Evolutionary conservation across 768 basidiomycete genomes (phyloP).

Genomic region (Leccinum disarticulatum): DNA sequence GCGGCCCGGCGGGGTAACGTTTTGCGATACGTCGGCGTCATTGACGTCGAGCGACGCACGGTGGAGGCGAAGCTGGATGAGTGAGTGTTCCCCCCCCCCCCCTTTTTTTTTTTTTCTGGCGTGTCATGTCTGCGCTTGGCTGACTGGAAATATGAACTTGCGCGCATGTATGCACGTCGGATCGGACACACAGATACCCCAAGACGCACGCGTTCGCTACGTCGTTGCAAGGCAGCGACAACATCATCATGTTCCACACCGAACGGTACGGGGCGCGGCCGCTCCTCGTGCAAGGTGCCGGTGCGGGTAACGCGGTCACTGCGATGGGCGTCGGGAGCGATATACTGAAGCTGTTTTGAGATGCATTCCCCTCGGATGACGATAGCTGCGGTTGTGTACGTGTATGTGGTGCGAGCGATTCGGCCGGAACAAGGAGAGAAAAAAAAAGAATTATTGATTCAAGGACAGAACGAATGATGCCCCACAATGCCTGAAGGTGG

Average conservation of each 20-base stretch:
- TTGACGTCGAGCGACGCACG: slow-evolving; percentile 65
- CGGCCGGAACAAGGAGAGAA: background rate
- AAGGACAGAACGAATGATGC: background rate
- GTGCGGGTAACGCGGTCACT: slow-evolving; percentile 97
- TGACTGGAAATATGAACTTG: background rate
- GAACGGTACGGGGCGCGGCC: slow-evolving; percentile 87
- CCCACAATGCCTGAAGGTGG: slow-evolving; percentile 7
- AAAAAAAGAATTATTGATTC: background rate
- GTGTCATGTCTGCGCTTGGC: background rate
- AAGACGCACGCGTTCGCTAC: slow-evolving; percentile 92
- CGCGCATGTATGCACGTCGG: background rate
- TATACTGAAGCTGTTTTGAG: slow-evolving; percentile 52
- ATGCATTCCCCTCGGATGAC: background rate
- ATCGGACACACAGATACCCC: slow-evolving; percentile 62
- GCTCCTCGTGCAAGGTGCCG: slow-evolving; percentile 91
- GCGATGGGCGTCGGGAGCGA: slow-evolving; percentile 98
- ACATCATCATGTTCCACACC: slow-evolving; percentile 97
- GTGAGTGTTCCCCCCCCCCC: slow-evolving; percentile 43
- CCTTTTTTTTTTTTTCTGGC: background rate
- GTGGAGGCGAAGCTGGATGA: slow-evolving; percentile 89
- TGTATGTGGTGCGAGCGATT: slow-evolving; percentile 1
- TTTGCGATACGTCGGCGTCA: slow-evolving; percentile 90
- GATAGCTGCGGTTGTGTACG: slow-evolving; percentile 6
- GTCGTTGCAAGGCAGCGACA: slow-evolving; percentile 93
- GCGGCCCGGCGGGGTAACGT: slow-evolving; percentile 83